Conservation (phyloP, 2,329 filamentous ascomycete species). For the Hypocrella siamensis region DNA sequence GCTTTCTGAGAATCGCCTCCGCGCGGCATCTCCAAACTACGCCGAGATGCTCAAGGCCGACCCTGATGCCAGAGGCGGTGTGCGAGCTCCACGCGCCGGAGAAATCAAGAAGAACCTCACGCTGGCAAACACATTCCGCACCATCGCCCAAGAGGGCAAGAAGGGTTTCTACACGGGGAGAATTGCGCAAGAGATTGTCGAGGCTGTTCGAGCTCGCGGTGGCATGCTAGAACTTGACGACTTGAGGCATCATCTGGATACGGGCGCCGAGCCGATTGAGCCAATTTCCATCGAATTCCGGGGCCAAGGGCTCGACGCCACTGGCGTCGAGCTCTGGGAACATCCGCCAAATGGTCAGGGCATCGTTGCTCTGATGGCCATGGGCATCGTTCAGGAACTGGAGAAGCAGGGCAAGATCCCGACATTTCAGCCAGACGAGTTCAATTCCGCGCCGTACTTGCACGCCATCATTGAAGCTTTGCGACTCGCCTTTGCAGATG, state of each 20-base stretch:
- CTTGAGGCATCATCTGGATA: conserved; percentile 54
- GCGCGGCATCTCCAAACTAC: conserved; percentile 68
- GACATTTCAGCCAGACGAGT: conserved; percentile 51
- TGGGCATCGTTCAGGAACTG: conserved; percentile 80
- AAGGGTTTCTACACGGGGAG: conserved; percentile 80
- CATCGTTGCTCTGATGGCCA: conserved; percentile 83
- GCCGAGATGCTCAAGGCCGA: conserved; percentile 78
- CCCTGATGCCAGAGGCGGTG: conserved; percentile 48
- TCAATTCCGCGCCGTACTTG: conserved; percentile 69
- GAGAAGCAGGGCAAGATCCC: conserved; percentile 63
- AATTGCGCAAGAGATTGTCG: conserved; percentile 67
- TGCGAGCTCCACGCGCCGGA: conserved; percentile 59
- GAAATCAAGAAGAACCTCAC: conserved; percentile 82
- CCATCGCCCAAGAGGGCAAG: conserved; percentile 67
- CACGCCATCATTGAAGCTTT: conserved; percentile 81
- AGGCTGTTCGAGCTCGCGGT: conserved; percentile 60
- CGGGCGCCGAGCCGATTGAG: conserved; percentile 61
- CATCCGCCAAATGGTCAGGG: conserved; percentile 95
- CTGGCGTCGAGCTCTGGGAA: conserved; percentile 77
- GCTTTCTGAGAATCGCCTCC: conserved; percentile 44
- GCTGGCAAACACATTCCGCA: conserved; percentile 66
- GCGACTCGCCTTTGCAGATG: conserved; percentile 81
- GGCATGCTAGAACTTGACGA: conserved; percentile 70
- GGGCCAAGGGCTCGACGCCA: conserved; percentile 36
- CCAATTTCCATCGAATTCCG: conserved; percentile 70